These are phyloP conservation scores for Schizothecium vesticola DNA, from an alignment of 495 filamentous ascomycete species.

Conservation along the genomic window DNA sequence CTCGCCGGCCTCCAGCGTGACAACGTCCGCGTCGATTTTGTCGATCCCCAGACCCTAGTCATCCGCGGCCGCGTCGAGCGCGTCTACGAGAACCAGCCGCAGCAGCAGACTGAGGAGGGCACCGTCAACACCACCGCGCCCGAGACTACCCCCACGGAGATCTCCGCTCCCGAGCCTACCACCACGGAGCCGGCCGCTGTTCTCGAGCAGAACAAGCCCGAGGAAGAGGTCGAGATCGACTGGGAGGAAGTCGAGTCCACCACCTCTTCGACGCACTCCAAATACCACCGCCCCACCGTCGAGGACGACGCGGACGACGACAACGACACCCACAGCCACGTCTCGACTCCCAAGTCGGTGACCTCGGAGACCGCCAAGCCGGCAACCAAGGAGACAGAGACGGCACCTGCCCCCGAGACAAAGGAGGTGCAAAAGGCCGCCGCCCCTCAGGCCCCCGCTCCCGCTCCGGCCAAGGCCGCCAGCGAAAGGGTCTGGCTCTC, in stretches of 20 bases:
- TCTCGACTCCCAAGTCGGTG: neutral
- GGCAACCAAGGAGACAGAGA: neutral
- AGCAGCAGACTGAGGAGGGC: neutral
- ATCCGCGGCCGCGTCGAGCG: conserved; percentile 66
- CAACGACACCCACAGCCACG: neutral
- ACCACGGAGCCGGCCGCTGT: conserved; percentile 27
- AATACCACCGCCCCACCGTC: conserved; percentile 18
- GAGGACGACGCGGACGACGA: conserved; percentile 25
- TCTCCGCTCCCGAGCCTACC: neutral
- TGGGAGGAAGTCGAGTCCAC: conserved; percentile 42
- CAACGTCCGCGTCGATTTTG: conserved; percentile 78
- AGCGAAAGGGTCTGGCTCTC: conserved; percentile 52
- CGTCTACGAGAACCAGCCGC: conserved; percentile 28
- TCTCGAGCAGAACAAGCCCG: conserved; percentile 24
- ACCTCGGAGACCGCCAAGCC: neutral
- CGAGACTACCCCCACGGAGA: conserved; percentile 25
- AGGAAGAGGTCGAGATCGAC: conserved; percentile 37
- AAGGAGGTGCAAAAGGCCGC: neutral
- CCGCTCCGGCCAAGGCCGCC: conserved; percentile 27
- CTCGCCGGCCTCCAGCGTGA: conserved; percentile 75
- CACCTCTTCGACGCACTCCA: neutral
- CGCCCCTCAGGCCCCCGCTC: conserved; percentile 13
- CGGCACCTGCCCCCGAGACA: conserved; percentile 14
- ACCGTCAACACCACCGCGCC: neutral
- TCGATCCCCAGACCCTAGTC: conserved; percentile 66